These are phyloP conservation scores for Lachancea thermotolerans DNA, from an alignment of 805 yeast genomes.

Conservation along the genomic window DNA sequence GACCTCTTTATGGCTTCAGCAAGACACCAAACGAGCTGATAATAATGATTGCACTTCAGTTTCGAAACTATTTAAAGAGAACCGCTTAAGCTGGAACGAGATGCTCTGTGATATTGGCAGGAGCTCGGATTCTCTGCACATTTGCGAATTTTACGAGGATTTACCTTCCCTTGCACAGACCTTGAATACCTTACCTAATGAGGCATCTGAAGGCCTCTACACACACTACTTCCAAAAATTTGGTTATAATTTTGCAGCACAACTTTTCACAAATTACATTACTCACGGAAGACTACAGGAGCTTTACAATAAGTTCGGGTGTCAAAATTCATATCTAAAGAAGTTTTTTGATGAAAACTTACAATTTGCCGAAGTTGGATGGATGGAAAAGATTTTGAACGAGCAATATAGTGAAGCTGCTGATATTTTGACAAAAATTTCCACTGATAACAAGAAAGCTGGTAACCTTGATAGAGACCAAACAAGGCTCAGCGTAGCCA, in stretches of 20 bases:
- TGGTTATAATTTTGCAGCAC: slow-evolving; percentile 62
- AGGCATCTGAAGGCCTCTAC: slow-evolving; percentile 42
- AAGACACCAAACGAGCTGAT: slow-evolving; percentile 15
- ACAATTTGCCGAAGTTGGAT: slow-evolving; percentile 50
- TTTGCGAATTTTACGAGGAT: slow-evolving; percentile 64
- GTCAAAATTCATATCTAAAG: slow-evolving; percentile 42
- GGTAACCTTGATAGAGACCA: slow-evolving; percentile 35
- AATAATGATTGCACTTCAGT: slow-evolving; percentile 23
- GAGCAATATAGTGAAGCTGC: slow-evolving; percentile 47
- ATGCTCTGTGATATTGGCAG: slow-evolving; percentile 45
- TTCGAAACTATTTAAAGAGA: slow-evolving; percentile 26
- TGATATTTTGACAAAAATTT: slow-evolving; percentile 37
- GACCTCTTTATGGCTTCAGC: slow-evolving; percentile 30
- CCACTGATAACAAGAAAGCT: slow-evolving; percentile 35
- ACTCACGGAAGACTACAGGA: slow-evolving; percentile 44
- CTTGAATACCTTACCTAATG: slow-evolving; percentile 34
- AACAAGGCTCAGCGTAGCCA: slow-evolving; percentile 63
- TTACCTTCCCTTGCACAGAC: slow-evolving; percentile 52
- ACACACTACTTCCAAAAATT: slow-evolving; percentile 50
- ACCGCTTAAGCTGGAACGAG: slow-evolving; percentile 48
- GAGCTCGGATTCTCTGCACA: slow-evolving; percentile 46
- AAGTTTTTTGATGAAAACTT: slow-evolving; percentile 43
- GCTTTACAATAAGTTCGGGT: slow-evolving; percentile 51
- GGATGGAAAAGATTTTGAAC: slow-evolving; percentile 62
- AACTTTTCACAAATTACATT: slow-evolving; percentile 54